phyloP scores from a whole-genome alignment of 2,329 filamentous ascomycete genomes.

The Aspergillus ruber region DNA sequence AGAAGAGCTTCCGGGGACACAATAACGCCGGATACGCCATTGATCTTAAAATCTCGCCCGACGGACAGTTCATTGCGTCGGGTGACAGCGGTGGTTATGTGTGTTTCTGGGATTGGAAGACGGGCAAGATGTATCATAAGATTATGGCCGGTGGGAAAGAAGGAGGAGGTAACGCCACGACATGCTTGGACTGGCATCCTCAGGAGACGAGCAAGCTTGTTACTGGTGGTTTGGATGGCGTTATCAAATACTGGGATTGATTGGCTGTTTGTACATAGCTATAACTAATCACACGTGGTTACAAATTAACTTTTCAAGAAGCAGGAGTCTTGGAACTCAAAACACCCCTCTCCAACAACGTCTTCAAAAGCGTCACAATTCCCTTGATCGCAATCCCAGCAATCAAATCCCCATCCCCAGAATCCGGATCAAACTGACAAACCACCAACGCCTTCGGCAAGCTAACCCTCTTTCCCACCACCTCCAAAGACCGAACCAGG shows the following conservation, averaged over 20 bases:
- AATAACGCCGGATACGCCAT: slow-evolving; percentile 93
- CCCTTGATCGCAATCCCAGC: slow-evolving; percentile 10
- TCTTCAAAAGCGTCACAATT: slow-evolving; percentile 4
- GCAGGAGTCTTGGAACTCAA: not conserved
- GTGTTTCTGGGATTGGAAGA: slow-evolving; percentile 99
- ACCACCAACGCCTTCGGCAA: slow-evolving; percentile 10
- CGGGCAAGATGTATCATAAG: slow-evolving; percentile 98
- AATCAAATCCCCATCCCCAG: slow-evolving; percentile 13
- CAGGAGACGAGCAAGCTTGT: slow-evolving; percentile 92
- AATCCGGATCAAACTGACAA: slow-evolving; percentile 15
- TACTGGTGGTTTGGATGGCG: slow-evolving; percentile 81
- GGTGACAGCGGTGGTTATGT: slow-evolving; percentile 86
- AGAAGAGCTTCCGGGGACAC: slow-evolving; percentile 93
- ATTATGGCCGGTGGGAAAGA: slow-evolving; percentile 63
- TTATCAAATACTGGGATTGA: slow-evolving; percentile 89
- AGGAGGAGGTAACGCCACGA: slow-evolving; percentile 61
- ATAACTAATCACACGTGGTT: no score
- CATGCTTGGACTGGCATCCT: slow-evolving; percentile 93
- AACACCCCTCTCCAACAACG: not conserved
- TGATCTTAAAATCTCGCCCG: slow-evolving; percentile 79
- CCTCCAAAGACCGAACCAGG: slow-evolving; percentile 10
- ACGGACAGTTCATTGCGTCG: slow-evolving; percentile 82
- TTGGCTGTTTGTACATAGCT: not conserved
- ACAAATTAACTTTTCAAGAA: no score
- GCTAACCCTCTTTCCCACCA: slow-evolving; percentile 4